Percentiles rank a stretch among this genome's conserved stretches.
Evolutionary conservation across 2,329 filamentous ascomycete species (phyloP).

Genomic region (Colletotrichum tamarilloi): DNA sequence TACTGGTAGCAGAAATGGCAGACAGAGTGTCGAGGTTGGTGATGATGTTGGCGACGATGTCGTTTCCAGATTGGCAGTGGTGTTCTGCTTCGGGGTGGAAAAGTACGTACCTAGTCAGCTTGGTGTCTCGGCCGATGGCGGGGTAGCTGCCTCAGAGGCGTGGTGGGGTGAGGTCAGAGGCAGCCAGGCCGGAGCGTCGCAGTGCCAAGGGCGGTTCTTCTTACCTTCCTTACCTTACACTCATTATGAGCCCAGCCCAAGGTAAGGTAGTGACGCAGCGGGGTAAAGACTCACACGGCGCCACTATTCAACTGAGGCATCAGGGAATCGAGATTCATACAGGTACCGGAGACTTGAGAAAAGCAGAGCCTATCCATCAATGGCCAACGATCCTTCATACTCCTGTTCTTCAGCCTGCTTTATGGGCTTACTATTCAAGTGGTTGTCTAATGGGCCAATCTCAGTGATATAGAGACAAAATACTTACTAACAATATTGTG

Average conservation of each 20-base stretch:
- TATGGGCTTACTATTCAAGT: too few relatives aligned
- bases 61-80: background rate
- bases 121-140: conserved; percentile 24
- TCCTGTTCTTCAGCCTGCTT: too few relatives aligned
- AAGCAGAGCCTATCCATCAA: too few relatives aligned
- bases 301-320: too few relatives aligned
- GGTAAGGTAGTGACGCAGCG: background rate
- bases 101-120: conserved; percentile 3
- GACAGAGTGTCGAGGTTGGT: background rate
- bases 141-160: conserved; percentile 30
- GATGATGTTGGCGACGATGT: background rate
- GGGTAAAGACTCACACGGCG: too few relatives aligned
- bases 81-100: background rate
- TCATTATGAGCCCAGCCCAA: too few relatives aligned
- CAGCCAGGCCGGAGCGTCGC: background rate
- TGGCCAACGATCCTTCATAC: too few relatives aligned
- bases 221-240: background rate
- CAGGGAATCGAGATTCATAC: too few relatives aligned
- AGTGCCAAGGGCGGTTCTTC: background rate
- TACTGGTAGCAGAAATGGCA: background rate
- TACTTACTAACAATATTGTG: too few relatives aligned
- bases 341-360: too few relatives aligned
- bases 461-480: too few relatives aligned
- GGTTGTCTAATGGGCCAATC: too few relatives aligned
- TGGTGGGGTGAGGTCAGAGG: conserved; percentile 28